These are phyloP conservation scores for Salix udensis DNA, from an alignment of 345 rosid genomes.

Conservation along the genomic window DNA sequence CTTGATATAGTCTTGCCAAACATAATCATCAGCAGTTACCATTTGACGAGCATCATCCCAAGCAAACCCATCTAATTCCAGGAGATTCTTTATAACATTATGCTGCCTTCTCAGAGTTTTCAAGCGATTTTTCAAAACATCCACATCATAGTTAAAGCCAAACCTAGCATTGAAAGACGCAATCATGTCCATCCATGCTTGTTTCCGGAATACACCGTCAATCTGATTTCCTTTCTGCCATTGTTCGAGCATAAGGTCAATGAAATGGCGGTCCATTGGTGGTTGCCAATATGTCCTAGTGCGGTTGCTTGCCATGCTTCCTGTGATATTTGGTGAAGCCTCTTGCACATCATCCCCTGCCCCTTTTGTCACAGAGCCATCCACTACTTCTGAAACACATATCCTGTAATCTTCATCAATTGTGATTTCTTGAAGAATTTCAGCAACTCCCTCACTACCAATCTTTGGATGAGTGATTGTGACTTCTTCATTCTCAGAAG, in stretches of 20 bases:
- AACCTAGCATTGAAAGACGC: conserved; percentile 63
- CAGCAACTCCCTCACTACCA: conserved; percentile 26
- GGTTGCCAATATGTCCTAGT: conserved; percentile 77
- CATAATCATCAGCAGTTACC: conserved; percentile 78
- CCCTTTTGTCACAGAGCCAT: conserved; percentile 28
- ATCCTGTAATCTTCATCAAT: conserved; percentile 36
- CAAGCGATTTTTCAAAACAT: conserved; percentile 75
- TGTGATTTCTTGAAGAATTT: conserved; percentile 26
- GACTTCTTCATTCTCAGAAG: conserved; percentile 20
- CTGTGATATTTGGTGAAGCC: conserved; percentile 12
- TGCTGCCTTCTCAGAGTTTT: conserved; percentile 73
- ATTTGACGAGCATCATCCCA: conserved; percentile 86
- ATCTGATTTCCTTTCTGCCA: conserved; percentile 64
- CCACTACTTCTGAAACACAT: conserved; percentile 6
- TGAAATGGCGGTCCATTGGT: conserved; percentile 78
- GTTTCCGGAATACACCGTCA: conserved; percentile 71
- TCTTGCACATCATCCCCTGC: conserved; percentile 26
- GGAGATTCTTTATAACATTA: conserved; percentile 62
- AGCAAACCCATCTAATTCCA: conserved; percentile 61
- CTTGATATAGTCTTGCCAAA: conserved; percentile 88
- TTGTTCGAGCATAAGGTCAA: conserved; percentile 76
- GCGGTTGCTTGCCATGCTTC: conserved; percentile 27
- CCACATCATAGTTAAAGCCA: conserved; percentile 54
- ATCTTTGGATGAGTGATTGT: conserved; percentile 5
- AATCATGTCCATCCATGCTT: conserved; percentile 80